Conservation (phyloP, 768 basidiomycete species). For the Mycena floridula region DNA sequence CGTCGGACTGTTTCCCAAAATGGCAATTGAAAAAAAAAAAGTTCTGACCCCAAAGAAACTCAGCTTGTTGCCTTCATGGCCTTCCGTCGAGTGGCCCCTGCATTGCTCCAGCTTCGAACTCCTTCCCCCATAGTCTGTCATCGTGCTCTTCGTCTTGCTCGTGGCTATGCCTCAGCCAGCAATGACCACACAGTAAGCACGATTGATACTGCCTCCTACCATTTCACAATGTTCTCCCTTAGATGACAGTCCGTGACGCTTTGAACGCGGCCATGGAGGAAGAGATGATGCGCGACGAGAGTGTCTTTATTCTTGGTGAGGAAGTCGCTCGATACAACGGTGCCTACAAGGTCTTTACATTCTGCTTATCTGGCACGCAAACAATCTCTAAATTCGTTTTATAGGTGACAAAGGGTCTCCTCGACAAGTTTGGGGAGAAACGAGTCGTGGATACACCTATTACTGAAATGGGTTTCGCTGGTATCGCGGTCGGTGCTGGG, state of each 20-base stretch:
- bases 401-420: conserved; percentile 94
- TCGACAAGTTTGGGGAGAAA: conserved; percentile 99
- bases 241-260: conserved; percentile 99
- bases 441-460: conserved; percentile 97
- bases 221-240: conserved; percentile 18
- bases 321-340: conserved; percentile 99
- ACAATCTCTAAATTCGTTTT: no score
- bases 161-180: conserved; percentile 55
- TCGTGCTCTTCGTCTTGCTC: conserved; percentile 52
- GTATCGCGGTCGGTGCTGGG: conserved; percentile 91
- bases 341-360: conserved; percentile 75
- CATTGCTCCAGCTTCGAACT: neutral
- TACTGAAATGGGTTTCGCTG: conserved; percentile 98
- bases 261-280: conserved; percentile 98
- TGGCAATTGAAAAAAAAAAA: conserved; percentile 1
- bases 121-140: conserved; percentile 3
- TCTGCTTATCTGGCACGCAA: conserved; percentile 1
- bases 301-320: conserved; percentile 92
- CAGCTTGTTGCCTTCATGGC: neutral
- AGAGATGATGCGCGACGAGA: conserved; percentile 96
- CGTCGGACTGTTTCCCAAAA: no score
- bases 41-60: conserved; percentile 8
- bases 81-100: conserved; percentile 44
- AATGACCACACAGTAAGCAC: conserved; percentile 42
- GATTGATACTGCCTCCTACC: no score